These are phyloP conservation scores for Apiotrichum mycotoxinovorans DNA, from an alignment of 1,284 basidiomycete genomes.

Conservation along the genomic window DNA sequence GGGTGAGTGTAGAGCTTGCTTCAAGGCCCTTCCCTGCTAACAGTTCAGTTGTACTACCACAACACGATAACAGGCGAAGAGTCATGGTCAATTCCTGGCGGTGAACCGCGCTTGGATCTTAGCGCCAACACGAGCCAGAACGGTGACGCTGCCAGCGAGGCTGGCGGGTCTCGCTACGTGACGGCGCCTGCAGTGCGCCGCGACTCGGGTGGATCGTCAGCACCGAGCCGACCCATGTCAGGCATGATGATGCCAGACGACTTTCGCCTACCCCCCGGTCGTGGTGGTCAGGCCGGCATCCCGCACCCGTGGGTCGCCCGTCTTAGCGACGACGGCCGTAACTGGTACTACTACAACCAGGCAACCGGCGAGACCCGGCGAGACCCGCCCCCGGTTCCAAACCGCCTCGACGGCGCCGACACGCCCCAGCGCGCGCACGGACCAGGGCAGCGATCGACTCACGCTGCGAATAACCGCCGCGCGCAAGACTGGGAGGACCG, in stretches of 20 bases:
- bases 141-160: not conserved
- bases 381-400: conserved; percentile 21
- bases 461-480: not conserved
- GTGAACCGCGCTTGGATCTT: conserved; percentile 53
- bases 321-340: conserved; percentile 76
- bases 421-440: conserved; percentile 6
- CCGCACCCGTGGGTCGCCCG: conserved; percentile 75
- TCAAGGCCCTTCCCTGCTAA: not conserved
- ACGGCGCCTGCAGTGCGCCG: not conserved
- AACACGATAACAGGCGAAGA: conserved; percentile 86
- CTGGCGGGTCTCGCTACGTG: not conserved
- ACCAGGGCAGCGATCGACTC: not conserved
- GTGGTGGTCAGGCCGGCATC: conserved; percentile 55
- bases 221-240: conserved; percentile 1
- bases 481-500: conserved; percentile 19
- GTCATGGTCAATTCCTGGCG: conserved; percentile 74
- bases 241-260: conserved; percentile 10
- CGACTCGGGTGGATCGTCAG: not conserved
- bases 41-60: conserved; percentile 77
- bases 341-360: conserved; percentile 75
- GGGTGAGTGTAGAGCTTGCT: conserved; percentile 36
- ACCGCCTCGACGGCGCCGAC: not conserved
- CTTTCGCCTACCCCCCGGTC: conserved; percentile 43
- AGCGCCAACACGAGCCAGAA: conserved; percentile 2
- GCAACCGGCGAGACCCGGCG: conserved; percentile 64